Conservation (phyloP, 192 early-diverging fungal species). For the Anaeromyces robustus region DNA sequence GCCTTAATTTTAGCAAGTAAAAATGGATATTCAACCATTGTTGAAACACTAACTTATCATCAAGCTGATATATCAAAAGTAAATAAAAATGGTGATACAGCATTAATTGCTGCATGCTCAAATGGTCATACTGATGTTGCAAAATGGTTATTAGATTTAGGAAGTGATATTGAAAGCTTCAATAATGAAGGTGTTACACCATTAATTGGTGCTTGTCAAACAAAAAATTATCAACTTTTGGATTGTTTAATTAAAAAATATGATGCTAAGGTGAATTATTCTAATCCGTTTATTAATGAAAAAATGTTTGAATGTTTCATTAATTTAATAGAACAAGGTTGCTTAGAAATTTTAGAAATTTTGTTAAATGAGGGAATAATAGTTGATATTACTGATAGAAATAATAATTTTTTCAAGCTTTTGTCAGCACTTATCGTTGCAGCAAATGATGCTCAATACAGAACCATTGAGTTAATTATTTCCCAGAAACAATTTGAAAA, state of each 20-base stretch:
- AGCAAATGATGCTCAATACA: not conserved
- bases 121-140: not conserved
- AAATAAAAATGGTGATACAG: not conserved
- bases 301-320: not conserved
- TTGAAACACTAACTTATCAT: not conserved
- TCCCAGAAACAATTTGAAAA: not conserved
- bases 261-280: not conserved
- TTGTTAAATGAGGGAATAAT: not conserved
- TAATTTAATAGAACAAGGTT: not conserved
- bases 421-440: not conserved
- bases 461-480: not conserved
- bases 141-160: not conserved
- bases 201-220: not conserved
- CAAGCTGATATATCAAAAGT: not conserved
- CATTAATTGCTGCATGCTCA: not conserved
- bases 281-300: not conserved
- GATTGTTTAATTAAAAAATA: not conserved
- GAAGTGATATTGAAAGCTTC: not conserved
- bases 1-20: not conserved
- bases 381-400: not conserved
- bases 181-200: not conserved
- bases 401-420: not conserved
- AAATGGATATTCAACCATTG: not conserved
- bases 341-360: not conserved
- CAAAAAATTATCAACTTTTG: not conserved